Evolutionary conservation across 345 rosid species (phyloP).

Genomic region (Cardamine resedifolia): DNA sequence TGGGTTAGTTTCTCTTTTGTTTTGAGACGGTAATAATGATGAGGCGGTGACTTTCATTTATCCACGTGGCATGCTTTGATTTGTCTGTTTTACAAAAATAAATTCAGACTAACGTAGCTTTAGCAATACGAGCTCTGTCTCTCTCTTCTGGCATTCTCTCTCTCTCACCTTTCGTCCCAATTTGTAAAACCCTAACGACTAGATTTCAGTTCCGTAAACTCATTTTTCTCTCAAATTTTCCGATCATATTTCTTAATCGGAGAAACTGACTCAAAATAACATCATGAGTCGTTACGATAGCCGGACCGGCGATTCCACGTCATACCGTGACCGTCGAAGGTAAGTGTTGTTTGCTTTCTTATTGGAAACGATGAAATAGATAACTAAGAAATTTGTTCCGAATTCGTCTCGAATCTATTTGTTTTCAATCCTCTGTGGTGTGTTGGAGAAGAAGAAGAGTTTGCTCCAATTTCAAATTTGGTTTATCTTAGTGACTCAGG

Average conservation of each 20-base stretch:
- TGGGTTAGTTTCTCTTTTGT: neutral
- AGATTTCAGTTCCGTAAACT: constrained; percentile 22
- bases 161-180: constrained; percentile 12
- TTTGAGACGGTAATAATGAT: neutral
- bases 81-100: neutral
- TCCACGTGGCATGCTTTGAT: constrained; percentile 16
- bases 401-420: neutral
- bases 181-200: constrained; percentile 38
- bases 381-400: neutral
- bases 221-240: neutral
- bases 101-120: neutral
- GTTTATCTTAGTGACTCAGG: constrained; percentile 74
- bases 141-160: neutral
- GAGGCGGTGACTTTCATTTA: constrained; percentile 21
- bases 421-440: neutral
- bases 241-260: constrained; percentile 6
- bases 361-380: neutral
- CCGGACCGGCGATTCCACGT: constrained; percentile 84
- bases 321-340: constrained; percentile 96
- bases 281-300: constrained; percentile 95
- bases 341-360: constrained; percentile 26
- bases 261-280: neutral
- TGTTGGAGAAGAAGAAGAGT: constrained; percentile 9
- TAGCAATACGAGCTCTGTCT: constrained; percentile 12
- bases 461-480: constrained; percentile 26